A percentile compares a stretch with the other conserved stretches of the same genome.
Evolutionary conservation across 2,329 filamentous ascomycete genomes (phyloP).

Genomic region (Lomentospora prolificans): DNA sequence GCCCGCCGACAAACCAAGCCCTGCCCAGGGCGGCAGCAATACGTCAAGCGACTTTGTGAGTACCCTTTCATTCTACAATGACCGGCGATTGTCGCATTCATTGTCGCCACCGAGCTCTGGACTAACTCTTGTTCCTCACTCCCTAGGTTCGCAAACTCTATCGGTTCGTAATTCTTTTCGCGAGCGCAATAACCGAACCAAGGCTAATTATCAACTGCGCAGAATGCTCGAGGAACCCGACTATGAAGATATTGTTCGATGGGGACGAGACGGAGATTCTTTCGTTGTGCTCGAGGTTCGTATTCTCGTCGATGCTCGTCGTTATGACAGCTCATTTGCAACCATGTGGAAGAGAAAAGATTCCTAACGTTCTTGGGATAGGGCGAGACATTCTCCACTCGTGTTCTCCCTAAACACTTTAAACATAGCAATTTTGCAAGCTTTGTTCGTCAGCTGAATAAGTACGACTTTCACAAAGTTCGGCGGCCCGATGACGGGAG

Average conservation of each 20-base stretch:
- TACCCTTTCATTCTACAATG: conserved; percentile 18
- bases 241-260: conserved; percentile 86
- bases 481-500: conserved; percentile 36
- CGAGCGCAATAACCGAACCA: neutral
- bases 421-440: conserved; percentile 98
- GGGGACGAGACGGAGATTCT: conserved; percentile 89
- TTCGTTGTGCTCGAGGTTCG: conserved; percentile 94
- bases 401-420: conserved; percentile 94
- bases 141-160: conserved; percentile 89
- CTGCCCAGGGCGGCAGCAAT: conserved; percentile 38
- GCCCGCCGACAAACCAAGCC: neutral
- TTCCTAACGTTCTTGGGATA: conserved; percentile 24
- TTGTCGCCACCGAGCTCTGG: conserved; percentile 9
- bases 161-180: conserved; percentile 49
- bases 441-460: conserved; percentile 91
- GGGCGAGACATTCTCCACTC: conserved; percentile 98
- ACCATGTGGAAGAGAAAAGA: too few relatives aligned
- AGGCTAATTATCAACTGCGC: conserved; percentile 15
- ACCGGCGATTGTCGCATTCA: conserved; percentile 6
- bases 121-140: conserved; percentile 17
- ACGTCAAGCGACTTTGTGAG: conserved; percentile 95
- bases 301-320: conserved; percentile 11
- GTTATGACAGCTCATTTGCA: too few relatives aligned
- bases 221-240: conserved; percentile 96
- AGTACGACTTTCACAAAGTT: conserved; percentile 98